These are phyloP conservation scores for Hirschfeldia incana DNA, from an alignment of 345 rosid species.

Conservation along the genomic window DNA sequence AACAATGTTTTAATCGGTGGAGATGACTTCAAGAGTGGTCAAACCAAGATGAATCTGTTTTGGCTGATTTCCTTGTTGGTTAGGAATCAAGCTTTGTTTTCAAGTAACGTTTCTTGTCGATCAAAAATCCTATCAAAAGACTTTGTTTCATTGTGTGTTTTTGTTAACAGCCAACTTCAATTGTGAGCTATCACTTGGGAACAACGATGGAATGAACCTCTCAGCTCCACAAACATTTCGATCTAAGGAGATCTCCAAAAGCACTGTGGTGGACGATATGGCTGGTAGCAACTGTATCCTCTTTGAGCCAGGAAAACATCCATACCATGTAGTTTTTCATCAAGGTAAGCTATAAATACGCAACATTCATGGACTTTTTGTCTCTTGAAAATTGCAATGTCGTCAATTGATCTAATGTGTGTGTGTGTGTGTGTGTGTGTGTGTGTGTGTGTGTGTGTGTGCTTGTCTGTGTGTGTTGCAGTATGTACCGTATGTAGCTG, in stretches of 20 bases:
- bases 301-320: conserved; percentile 95
- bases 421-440: background rate
- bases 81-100: conserved; percentile 84
- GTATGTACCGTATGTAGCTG: conserved; percentile 93
- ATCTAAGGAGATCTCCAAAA: conserved; percentile 94
- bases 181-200: conserved; percentile 97
- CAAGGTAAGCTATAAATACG: conserved; percentile 49
- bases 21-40: conserved; percentile 99
- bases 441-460: background rate
- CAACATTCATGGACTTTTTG: background rate
- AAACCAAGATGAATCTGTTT: conserved; percentile 96
- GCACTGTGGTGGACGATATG: conserved; percentile 98
- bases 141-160: background rate
- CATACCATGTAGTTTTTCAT: conserved; percentile 95
- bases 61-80: conserved; percentile 98
- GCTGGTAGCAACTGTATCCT: conserved; percentile 93
- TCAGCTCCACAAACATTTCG: conserved; percentile 97
- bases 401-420: background rate
- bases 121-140: background rate
- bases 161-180: conserved; percentile 77
- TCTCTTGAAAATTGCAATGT: background rate
- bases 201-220: conserved; percentile 97
- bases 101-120: conserved; percentile 6
- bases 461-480: conserved; percentile 23
- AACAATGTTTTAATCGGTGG: conserved; percentile 85